Conservation (phyloP, 1,284 basidiomycete species). For the Sanguinoderma infundibulare region DNA sequence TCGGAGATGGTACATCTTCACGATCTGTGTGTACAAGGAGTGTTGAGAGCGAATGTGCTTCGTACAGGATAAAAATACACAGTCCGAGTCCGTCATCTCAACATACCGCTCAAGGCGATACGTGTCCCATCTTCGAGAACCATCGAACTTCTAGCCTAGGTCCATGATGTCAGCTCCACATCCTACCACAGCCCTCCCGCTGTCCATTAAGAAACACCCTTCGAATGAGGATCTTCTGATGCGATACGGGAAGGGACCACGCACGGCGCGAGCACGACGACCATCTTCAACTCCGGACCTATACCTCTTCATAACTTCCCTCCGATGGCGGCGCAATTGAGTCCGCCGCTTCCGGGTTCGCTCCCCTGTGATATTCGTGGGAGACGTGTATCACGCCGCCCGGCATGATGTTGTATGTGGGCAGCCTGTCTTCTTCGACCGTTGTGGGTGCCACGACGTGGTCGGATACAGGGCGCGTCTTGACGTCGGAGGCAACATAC, state of each 20-base stretch:
- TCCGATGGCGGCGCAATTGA: background rate
- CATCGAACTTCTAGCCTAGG: too few species aligned
- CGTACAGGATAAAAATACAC: background rate
- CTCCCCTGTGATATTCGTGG: too few species aligned
- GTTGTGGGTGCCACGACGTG: background rate
- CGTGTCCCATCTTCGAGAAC: background rate
- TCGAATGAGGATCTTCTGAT: background rate
- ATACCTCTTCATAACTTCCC: background rate
- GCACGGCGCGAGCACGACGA: background rate
- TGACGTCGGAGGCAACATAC: background rate
- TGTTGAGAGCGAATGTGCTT: too few species aligned
- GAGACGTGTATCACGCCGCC: too few species aligned
- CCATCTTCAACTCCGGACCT: background rate
- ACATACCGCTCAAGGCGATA: background rate
- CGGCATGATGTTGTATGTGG: background rate
- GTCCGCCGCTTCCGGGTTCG: background rate
- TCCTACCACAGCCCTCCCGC: background rate
- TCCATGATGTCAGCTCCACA: too few species aligned
- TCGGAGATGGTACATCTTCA: too few species aligned
- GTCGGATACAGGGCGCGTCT: background rate
- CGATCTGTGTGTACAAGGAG: too few species aligned
- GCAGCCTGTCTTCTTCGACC: background rate
- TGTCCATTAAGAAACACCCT: background rate
- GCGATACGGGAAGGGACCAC: background rate
- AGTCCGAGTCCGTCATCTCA: background rate